A percentile compares a stretch with the other conserved stretches of the same genome.
These are phyloP conservation scores for Cyclotella baltica DNA, from an alignment of 108 stramenopile genomes.

Conservation along the genomic window DNA sequence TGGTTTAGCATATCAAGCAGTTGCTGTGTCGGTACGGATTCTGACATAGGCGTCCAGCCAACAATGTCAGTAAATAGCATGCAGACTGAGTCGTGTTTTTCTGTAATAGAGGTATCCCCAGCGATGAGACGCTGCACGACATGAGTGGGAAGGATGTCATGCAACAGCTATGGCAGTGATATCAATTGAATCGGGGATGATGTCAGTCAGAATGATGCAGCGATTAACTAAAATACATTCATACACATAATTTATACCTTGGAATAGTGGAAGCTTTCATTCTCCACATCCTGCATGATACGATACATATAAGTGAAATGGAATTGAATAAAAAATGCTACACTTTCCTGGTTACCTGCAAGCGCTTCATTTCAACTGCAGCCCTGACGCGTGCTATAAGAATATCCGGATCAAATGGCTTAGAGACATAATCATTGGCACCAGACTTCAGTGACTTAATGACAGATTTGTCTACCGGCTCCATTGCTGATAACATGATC, in stretches of 20 bases:
- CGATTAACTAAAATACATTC: no score
- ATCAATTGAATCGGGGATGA: no score
- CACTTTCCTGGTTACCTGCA: no score
- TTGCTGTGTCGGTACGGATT: slow-evolving; percentile 4
- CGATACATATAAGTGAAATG: no score
- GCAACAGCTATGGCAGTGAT: neutral
- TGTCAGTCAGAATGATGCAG: no score
- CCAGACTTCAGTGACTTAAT: neutral
- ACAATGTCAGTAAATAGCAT: slow-evolving; percentile 21
- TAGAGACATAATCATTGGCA: slow-evolving; percentile 13
- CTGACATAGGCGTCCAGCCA: slow-evolving; percentile 21
- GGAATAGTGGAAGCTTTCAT: neutral
- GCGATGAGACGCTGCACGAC: neutral
- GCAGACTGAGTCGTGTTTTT: neutral
- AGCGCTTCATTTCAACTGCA: neutral
- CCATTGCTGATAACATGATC: slow-evolving; percentile 12
- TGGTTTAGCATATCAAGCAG: slow-evolving; percentile 11
- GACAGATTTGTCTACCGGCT: neutral
- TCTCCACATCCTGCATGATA: neutral
- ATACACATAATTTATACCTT: no score
- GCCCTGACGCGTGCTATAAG: neutral
- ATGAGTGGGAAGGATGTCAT: slow-evolving; percentile 11
- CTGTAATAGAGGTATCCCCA: neutral
- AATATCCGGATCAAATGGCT: slow-evolving; percentile 12
- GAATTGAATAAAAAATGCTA: no score